Base-by-base conservation (phyloP, 139 green algal genomes). In the Pycnococcus provasolii region DNA sequence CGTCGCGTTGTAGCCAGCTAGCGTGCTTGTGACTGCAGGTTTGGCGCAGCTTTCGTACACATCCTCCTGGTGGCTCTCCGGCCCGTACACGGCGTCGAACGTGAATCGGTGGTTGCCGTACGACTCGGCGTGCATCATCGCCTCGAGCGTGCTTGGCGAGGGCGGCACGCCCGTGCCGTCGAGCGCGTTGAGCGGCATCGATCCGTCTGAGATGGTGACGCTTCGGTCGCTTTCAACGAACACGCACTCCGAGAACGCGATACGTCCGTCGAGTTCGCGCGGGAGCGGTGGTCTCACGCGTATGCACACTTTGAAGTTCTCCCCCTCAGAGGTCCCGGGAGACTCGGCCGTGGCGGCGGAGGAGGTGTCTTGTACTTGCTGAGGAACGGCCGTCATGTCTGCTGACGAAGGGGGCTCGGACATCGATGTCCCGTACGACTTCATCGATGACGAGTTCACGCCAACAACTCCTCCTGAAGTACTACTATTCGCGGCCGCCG, bases 61-160 rank as follows among this genome's bases (percentile, higher is more conserved):
- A 15, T 88, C 70, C 60, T 87, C 70, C 72, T 97, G 89, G 2
- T 26, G 76, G 60, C 65, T 75, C 51, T 86, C 70, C 48, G 90
- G 83, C 41, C 85, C 81, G 67, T 91, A 96, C 62, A 96, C 88
- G 42, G 83, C 77, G 70, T 97, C 91, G 74, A 96, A 97, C 0
- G 83, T 90, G 77, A 96, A 96, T 59, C 47, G 45, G 15, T 76
- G 62, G 42, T 54, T 79, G 15, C 52, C 9, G 39, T 70, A 39
- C 8, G 45, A 37, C 15, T 54, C n/a, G 9, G 42, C 39, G 5
- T 52, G 26, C 26, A 26, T 26, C 26, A 26, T 26, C 26, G 26
- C 26, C 26, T 26, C 26, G 26, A 26, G 55, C 7, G 39, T 40
- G 55, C 55, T 62, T 7, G 55, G 7, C 39, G 55, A 62, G 55